Evolutionary conservation across 192 early-diverging fungal species (phyloP).

Genomic region (Coemansia sp.): DNA sequence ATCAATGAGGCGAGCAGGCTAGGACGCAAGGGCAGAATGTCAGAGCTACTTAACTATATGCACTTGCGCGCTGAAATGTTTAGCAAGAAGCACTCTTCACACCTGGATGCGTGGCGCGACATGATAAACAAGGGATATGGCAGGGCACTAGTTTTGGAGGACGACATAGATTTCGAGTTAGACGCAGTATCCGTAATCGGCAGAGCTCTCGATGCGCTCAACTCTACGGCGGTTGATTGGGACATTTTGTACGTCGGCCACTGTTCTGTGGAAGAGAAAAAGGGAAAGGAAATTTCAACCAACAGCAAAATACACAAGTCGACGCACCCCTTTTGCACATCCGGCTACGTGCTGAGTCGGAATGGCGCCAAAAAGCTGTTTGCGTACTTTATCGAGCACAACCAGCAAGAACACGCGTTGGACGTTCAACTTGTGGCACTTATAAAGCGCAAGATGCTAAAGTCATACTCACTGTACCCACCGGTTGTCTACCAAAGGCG

Average conservation of each 20-base stretch:
- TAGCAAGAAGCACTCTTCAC: constrained; percentile 6
- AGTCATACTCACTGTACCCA: constrained; percentile 34
- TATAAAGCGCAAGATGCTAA: constrained; percentile 27
- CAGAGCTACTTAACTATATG: constrained; percentile 30
- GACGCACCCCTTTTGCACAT: constrained; percentile 46
- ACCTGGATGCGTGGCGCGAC: constrained; percentile 40
- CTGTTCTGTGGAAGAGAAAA: constrained; percentile 45
- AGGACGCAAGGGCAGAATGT: constrained; percentile 36
- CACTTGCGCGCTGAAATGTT: constrained; percentile 30
- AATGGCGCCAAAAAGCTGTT: constrained; percentile 44
- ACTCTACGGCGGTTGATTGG: constrained; percentile 16
- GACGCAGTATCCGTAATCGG: constrained; percentile 12
- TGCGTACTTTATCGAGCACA: constrained; percentile 30
- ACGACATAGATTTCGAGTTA: constrained; percentile 51
- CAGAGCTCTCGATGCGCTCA: constrained; percentile 8
- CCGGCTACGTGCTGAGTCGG: constrained; percentile 40
- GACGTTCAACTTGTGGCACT: constrained; percentile 44
- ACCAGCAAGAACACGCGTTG: constrained; percentile 13
- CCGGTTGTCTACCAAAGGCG: constrained; percentile 48
- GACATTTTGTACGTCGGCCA: constrained; percentile 49
- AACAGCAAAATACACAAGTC: constrained; percentile 10
- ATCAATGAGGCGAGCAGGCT: constrained; percentile 13
- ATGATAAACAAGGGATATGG: constrained; percentile 37
- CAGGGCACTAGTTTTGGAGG: constrained; percentile 43
- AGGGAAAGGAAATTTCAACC: neutral